Percentiles rank a stretch among this genome's conserved stretches.
Evolutionary conservation across 768 basidiomycete species (phyloP).

Genomic region (Lepiota subincarnata): DNA sequence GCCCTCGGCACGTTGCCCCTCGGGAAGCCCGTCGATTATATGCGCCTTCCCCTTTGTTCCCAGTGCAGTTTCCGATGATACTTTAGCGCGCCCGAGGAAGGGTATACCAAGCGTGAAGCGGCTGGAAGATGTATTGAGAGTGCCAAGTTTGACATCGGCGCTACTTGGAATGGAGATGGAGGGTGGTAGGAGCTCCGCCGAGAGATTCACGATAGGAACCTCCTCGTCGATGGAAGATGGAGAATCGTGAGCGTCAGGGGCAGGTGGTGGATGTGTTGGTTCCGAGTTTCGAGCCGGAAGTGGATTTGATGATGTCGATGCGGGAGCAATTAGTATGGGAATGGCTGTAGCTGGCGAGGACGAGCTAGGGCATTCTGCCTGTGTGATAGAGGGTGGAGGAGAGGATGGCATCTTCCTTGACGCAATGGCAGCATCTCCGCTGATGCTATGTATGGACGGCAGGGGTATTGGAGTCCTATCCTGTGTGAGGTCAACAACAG

Average conservation of each 20-base stretch:
- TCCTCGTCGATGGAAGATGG: slow-evolving; percentile 15
- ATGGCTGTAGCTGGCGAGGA: not conserved
- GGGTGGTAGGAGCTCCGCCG: slow-evolving; percentile 2
- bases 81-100: slow-evolving; percentile 18
- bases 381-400: not conserved
- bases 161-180: not conserved
- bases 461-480: not conserved
- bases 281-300: not conserved
- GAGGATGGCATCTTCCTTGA: not conserved
- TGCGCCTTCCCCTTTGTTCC: not conserved
- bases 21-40: not conserved
- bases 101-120: slow-evolving; percentile 19
- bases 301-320: not conserved
- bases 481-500: not conserved
- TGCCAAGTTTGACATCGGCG: not conserved
- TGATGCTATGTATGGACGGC: not conserved
- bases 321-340: not conserved
- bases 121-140: slow-evolving; percentile 5
- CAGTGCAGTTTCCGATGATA: slow-evolving; percentile 5
- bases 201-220: slow-evolving; percentile 15
- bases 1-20: not conserved
- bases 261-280: not conserved
- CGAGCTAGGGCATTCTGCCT: not conserved
- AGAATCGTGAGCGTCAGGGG: not conserved
- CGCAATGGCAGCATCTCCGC: not conserved